These are phyloP conservation scores for Cercospora sp. DNA, from an alignment of 2,329 filamentous ascomycete species.

Conservation along the genomic window DNA sequence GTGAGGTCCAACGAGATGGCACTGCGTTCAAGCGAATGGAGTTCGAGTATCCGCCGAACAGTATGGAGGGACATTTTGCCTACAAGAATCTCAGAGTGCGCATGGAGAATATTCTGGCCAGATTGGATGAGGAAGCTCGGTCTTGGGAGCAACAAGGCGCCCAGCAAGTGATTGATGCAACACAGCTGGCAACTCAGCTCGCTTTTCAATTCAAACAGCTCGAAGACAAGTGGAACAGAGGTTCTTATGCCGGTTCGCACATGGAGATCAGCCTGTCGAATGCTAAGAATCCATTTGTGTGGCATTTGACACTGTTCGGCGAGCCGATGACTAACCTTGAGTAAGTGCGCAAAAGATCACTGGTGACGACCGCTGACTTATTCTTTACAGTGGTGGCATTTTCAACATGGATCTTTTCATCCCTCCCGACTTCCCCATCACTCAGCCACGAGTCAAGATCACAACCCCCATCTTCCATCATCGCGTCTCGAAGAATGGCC, in stretches of 20 bases:
- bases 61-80: constrained; percentile 83
- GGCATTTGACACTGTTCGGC: constrained; percentile 86
- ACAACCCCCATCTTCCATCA: constrained; percentile 86
- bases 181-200: constrained; percentile 77
- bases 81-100: constrained; percentile 73
- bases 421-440: constrained; percentile 81
- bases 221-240: constrained; percentile 69
- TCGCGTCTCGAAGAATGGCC: constrained; percentile 73
- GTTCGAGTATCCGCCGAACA: constrained; percentile 76
- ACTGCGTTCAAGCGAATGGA: constrained; percentile 76
- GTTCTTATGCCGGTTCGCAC: constrained; percentile 60
- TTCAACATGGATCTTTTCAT: constrained; percentile 79
- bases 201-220: constrained; percentile 84
- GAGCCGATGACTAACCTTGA: constrained; percentile 91
- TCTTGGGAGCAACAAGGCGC: constrained; percentile 72
- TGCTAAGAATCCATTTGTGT: constrained; percentile 78
- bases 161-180: constrained; percentile 63
- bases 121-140: constrained; percentile 69
- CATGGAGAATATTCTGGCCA: constrained; percentile 66
- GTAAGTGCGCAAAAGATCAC: not conserved
- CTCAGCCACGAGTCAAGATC: constrained; percentile 81
- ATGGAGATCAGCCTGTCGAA: constrained; percentile 76
- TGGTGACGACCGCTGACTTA: not conserved
- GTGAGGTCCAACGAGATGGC: constrained; percentile 59
- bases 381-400: constrained; percentile 62